phyloP scores from a whole-genome alignment of 2,329 filamentous ascomycete genomes.

The Diaporthe sp. region DNA sequence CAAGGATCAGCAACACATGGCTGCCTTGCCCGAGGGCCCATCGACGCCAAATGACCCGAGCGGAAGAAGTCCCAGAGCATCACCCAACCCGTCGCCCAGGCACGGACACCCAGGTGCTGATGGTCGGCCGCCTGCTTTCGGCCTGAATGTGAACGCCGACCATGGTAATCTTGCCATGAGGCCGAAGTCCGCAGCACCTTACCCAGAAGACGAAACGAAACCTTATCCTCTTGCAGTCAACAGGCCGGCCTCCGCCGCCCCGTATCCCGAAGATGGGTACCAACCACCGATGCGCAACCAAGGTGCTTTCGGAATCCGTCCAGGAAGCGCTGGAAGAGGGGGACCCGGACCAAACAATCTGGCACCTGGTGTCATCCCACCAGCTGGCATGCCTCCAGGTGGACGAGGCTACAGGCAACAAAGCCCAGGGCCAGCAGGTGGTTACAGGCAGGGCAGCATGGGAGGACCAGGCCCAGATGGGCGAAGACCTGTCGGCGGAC shows the following conservation, averaged over 20 bases:
- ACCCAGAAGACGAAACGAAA: conserved; percentile 72
- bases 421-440: conserved; percentile 48
- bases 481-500: conserved; percentile 27
- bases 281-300: conserved; percentile 41
- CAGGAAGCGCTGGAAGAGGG: conserved; percentile 46
- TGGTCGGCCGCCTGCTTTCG: conserved; percentile 61
- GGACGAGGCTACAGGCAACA: conserved; percentile 51
- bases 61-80: conserved; percentile 42
- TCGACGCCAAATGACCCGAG: conserved; percentile 32
- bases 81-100: conserved; percentile 55
- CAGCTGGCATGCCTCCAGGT: conserved; percentile 45
- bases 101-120: conserved; percentile 50
- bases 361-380: conserved; percentile 31
- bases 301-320: conserved; percentile 66
- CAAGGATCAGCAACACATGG: conserved; percentile 44
- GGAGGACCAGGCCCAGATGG: conserved; percentile 29
- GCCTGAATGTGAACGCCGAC: conserved; percentile 56
- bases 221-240: conserved; percentile 59
- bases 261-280: conserved; percentile 62
- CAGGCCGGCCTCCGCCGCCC: conserved; percentile 58
- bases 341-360: conserved; percentile 37
- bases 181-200: conserved; percentile 71
- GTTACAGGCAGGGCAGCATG: conserved; percentile 36
- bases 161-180: conserved; percentile 49
- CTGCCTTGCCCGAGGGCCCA: conserved; percentile 33